Base-by-base conservation (phyloP, 2,329 filamentous ascomycete species). In the Fusarium circinatum region DNA sequence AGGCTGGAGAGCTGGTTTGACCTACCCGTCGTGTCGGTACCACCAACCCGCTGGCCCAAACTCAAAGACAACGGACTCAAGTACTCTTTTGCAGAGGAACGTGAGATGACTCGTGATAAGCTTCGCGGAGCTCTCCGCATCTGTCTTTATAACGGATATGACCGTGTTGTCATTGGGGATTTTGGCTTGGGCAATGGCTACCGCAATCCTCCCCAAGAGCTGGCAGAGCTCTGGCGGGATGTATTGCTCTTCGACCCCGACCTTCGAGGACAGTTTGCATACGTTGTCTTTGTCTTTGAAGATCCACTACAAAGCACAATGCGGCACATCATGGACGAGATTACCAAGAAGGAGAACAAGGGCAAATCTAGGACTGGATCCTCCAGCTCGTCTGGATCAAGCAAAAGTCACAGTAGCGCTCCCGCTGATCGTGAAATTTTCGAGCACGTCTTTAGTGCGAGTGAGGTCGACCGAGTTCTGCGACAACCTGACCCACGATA, bases 1-100 rank as follows among this genome's bases (percentile, higher is more conserved):
- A 84, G 86, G 62, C 86, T 90, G 70, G 81, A 85, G 32, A 78
- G 81, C 52, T 92, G 88, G 88, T 83, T 83, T 74, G 85, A 88
- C 51, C 82, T 94, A 36, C 92, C 92, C 15, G 91, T 95, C n/a
- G 89, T 94, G 63, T 94, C 92, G 5, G 90, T 94, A 26, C 89
- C 91, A 28, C 92, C 93, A 15, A 90, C 92, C 13, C 89, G 91
- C 30, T 90, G 92, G 82, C 93, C 93, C 24, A 94, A 94, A 81
- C 87, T 95, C 44, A 91, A 91, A 76, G 89, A 90, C 67, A 85
- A 86, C 55, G 91, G 90, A n/a, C 86, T 85, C 69, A 89, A 89
- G 71, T 95, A 94, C 82, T 92, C 91, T 0, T 95, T 95, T 80
- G 85, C 86, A 8, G 86, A 91, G 76, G 93, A 95, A 82, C 89